Evolutionary conservation across 345 rosid species (phyloP).

Genomic region (Nasturtium officinale): DNA sequence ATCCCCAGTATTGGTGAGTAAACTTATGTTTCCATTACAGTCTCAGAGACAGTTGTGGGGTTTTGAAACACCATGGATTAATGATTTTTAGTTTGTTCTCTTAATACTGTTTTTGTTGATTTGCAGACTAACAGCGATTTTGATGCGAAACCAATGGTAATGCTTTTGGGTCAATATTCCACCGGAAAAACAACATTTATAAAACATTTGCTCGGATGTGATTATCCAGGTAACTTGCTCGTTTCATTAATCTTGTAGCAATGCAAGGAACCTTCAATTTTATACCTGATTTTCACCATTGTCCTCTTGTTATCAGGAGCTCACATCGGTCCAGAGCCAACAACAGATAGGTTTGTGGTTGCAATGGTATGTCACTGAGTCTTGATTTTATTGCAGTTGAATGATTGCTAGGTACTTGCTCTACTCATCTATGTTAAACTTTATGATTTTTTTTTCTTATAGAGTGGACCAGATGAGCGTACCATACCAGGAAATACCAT

Average conservation of each 20-base stretch:
- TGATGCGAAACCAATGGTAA: constrained; percentile 96
- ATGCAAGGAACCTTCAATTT: background rate
- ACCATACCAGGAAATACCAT: constrained; percentile 85
- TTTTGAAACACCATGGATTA: background rate
- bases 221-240: constrained; percentile 69
- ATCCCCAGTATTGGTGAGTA: constrained; percentile 75
- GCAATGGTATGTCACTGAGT: constrained; percentile 65
- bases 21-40: background rate
- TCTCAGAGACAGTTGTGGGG: constrained; percentile 3
- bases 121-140: constrained; percentile 84
- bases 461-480: constrained; percentile 87
- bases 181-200: constrained; percentile 97
- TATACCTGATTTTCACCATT: constrained; percentile 12
- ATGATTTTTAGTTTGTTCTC: background rate
- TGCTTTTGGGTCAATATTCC: constrained; percentile 96
- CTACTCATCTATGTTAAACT: background rate
- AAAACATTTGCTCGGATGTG: constrained; percentile 77
- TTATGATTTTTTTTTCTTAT: background rate
- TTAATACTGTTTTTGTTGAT: constrained; percentile 24
- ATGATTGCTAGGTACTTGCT: constrained; percentile 4
- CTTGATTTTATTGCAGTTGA: constrained; percentile 6
- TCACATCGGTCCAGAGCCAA: constrained; percentile 98
- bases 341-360: constrained; percentile 97
- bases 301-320: constrained; percentile 60
- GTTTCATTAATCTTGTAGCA: too few relatives aligned